These are phyloP conservation scores for Hydnomerulius pinastri DNA, from an alignment of 768 basidiomycete genomes.

Conservation along the genomic window DNA sequence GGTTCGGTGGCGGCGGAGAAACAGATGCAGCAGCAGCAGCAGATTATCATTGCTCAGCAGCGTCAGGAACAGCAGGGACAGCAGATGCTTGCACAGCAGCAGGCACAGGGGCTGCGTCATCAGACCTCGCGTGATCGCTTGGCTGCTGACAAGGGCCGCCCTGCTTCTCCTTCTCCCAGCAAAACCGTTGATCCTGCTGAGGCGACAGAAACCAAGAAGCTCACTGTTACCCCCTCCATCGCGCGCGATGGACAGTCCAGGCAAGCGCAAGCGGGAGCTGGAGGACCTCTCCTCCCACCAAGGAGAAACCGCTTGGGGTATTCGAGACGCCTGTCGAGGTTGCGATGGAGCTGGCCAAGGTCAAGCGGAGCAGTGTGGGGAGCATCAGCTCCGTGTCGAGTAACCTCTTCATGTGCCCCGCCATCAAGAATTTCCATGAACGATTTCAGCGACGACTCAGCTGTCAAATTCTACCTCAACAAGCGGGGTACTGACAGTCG, in stretches of 20 bases:
- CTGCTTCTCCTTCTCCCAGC: conserved; percentile 31
- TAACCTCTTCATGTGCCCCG: conserved; percentile 92
- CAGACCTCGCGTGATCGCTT: conserved; percentile 54
- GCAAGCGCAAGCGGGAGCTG: conserved; percentile 12
- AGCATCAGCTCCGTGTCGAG: conserved; percentile 93
- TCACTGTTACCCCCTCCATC: conserved; percentile 78
- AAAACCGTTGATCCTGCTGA: conserved; percentile 64
- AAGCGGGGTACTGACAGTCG: conserved; percentile 49
- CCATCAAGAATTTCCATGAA: conserved; percentile 95
- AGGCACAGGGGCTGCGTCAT: conserved; percentile 34
- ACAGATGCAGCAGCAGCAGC: conserved; percentile 27
- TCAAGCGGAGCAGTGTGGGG: conserved; percentile 91
- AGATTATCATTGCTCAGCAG: conserved; percentile 31
- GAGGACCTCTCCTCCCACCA: conserved; percentile 41
- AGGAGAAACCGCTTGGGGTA: conserved; percentile 83
- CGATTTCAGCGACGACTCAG: conserved; percentile 95
- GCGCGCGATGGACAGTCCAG: conserved; percentile 54
- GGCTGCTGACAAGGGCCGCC: conserved; percentile 25
- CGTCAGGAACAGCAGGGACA: conserved; percentile 38
- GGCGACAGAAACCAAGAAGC: conserved; percentile 70
- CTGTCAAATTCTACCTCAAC: conserved; percentile 96
- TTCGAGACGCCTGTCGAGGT: conserved; percentile 86
- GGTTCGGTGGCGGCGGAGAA: conserved; percentile 30
- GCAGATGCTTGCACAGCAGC: conserved; percentile 25
- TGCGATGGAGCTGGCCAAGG: conserved; percentile 78